phyloP scores from a whole-genome alignment of 352 stramenopile species.

The Globisporangium megalacanthum region DNA sequence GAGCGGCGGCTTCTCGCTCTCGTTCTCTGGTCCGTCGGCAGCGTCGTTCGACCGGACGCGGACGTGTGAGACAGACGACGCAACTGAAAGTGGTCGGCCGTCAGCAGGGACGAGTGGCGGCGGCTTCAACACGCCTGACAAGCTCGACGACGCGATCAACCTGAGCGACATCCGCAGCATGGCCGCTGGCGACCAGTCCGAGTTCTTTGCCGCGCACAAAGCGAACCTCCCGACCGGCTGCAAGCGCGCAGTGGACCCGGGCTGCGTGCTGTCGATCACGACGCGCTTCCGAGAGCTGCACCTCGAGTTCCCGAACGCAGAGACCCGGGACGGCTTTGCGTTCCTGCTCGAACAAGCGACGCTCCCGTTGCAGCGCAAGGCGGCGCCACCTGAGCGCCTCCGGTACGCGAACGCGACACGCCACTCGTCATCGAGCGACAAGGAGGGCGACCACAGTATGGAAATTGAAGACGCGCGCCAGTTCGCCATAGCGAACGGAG shows the following conservation, averaged over 20 bases:
- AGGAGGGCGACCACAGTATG: conserved; percentile 6
- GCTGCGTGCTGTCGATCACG: conserved; percentile 52
- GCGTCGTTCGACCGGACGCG: conserved; percentile 17
- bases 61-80: background rate
- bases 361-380: conserved; percentile 27
- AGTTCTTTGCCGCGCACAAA: conserved; percentile 50
- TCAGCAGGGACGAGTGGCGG: conserved; percentile 1
- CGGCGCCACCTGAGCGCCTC: conserved; percentile 1
- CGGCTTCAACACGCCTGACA: conserved; percentile 16
- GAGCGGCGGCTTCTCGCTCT: conserved; percentile 56
- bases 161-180: conserved; percentile 53
- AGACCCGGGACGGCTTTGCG: conserved; percentile 58
- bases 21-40: conserved; percentile 23
- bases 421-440: conserved; percentile 9
- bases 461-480: conserved; percentile 14
- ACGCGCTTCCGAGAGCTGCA: conserved; percentile 65
- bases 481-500: background rate
- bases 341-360: conserved; percentile 66
- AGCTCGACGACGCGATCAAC: conserved; percentile 54
- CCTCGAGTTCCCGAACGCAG: conserved; percentile 61
- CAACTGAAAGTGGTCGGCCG: too few species aligned
- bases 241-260: conserved; percentile 48
- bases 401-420: conserved; percentile 13
- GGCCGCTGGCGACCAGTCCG: conserved; percentile 33
- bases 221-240: conserved; percentile 35